These are phyloP conservation scores for Trichoderma sp. DNA, from an alignment of 2,329 filamentous ascomycete species.

Conservation along the genomic window DNA sequence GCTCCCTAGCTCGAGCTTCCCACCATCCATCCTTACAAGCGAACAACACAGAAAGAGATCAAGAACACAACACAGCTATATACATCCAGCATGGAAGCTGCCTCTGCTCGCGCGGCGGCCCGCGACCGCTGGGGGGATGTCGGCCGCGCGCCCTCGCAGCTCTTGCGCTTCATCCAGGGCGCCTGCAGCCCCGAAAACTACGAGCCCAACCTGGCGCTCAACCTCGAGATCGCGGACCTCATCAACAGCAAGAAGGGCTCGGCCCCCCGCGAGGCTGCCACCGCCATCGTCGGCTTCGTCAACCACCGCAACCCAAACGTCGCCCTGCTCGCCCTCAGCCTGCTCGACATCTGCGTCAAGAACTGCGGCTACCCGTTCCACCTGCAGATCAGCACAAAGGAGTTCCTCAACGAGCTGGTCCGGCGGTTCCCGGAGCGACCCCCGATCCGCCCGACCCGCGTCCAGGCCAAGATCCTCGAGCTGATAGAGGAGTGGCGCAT, in stretches of 20 bases:
- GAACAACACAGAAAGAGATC: not conserved
- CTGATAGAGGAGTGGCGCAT: slow-evolving; percentile 97
- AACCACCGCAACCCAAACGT: slow-evolving; percentile 98
- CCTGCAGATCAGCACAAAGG: slow-evolving; percentile 96
- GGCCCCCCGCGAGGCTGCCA: slow-evolving; percentile 90
- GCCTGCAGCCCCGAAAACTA: slow-evolving; percentile 97
- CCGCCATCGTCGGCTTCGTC: slow-evolving; percentile 89
- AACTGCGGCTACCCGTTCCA: slow-evolving; percentile 99
- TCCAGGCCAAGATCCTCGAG: slow-evolving; percentile 91
- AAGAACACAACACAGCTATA: too few species aligned
- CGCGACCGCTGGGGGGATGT: slow-evolving; percentile 90
- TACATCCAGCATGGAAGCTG: slow-evolving; percentile 73
- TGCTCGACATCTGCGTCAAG: slow-evolving; percentile 98
- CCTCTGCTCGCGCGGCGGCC: slow-evolving; percentile 91
- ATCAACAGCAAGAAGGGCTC: slow-evolving; percentile 98
- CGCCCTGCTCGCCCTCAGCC: slow-evolving; percentile 81
- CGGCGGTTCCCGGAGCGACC: slow-evolving; percentile 93
- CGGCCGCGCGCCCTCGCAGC: slow-evolving; percentile 76
- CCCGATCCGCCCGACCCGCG: slow-evolving; percentile 79
- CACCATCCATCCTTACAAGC: not conserved
- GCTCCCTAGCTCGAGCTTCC: not conserved
- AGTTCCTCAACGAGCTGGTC: slow-evolving; percentile 97
- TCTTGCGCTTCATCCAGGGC: slow-evolving; percentile 94
- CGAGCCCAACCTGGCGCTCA: slow-evolving; percentile 94
- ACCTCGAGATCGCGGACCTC: slow-evolving; percentile 93